Base-by-base conservation (phyloP, 2,329 filamentous ascomycete species). In the Westerdykella aurantiaca region DNA sequence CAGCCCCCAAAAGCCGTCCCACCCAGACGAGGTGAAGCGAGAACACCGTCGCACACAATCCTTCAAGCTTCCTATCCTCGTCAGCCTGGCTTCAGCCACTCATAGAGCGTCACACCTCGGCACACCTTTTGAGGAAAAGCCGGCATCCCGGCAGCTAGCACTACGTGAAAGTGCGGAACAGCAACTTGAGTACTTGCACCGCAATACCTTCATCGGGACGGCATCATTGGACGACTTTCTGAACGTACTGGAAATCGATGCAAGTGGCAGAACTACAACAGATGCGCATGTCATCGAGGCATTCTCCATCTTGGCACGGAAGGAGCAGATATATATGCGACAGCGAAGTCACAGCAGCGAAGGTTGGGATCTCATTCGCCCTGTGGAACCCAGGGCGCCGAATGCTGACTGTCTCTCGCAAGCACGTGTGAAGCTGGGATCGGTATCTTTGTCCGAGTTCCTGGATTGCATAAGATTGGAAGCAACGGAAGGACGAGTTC, bases 161-260 rank as follows among this genome's bases (percentile, higher is more conserved):
- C 18, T 21, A 6, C 18, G 18, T 6, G 18, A 21, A 33, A 3
- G 12, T 22, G 44, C 51, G 37, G 59, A 61, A 41, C 50, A 51
- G 6, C 60, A 63, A 14, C 49, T 62, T 2, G 56, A 62, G 39
- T 63, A 64, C 52, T 58, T 63, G 35, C 55, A 63, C 42, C 60
- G 60, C 23, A 60, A 64, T 48, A 63, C 55, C 7, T 64, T 63
- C 39, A 51, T 64, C 37, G 61, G 61, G 29, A 61, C 61, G 2
- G 58, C 58, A 5, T 64, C 59, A 0, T 49, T 64, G 0, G 52
- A 63, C 44, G 48, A 56, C 41, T 64, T 63, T 38, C 52, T 64
- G 16, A 51, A 57, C 11, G 39, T 52, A 5, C 55, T 64, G 4
- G 59, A 63, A 9, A 44, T 58, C 3, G 48, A 53, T 0, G 34